These are phyloP conservation scores for Apophysomyces ossiformis DNA, from an alignment of 371 early-diverging fungal species.

Conservation along the genomic window DNA sequence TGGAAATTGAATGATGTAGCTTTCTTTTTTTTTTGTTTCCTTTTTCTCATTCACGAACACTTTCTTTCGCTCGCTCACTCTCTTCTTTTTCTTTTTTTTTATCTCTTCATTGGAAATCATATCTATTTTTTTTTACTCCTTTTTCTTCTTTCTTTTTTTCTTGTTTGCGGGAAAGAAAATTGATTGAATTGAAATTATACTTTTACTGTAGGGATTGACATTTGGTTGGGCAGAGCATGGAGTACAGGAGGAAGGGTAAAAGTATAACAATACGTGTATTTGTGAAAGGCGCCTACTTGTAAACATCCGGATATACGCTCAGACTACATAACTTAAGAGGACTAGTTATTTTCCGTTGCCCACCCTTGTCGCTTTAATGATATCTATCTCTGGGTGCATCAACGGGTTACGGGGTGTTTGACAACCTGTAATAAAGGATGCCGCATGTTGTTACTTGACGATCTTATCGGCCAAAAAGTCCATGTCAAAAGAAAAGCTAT, in stretches of 20 bases:
- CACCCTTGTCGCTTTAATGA: too few relatives aligned
- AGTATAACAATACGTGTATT: background rate
- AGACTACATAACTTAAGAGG: too few relatives aligned
- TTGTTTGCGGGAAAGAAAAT: background rate
- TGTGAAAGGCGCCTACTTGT: background rate
- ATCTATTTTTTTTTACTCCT: background rate
- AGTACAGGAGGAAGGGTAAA: background rate
- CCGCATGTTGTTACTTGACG: too few relatives aligned
- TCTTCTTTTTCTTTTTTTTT: background rate
- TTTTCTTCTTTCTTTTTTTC: background rate
- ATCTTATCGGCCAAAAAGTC: too few relatives aligned
- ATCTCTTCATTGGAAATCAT: background rate
- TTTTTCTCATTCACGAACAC: background rate
- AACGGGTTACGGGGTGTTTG: too few relatives aligned
- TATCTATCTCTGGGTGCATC: too few relatives aligned
- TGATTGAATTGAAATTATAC: background rate
- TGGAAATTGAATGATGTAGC: background rate
- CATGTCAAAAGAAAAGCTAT: too few relatives aligned
- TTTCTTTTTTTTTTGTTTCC: background rate
- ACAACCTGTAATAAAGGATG: too few relatives aligned
- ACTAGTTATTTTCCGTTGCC: too few relatives aligned
- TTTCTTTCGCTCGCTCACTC: conserved; percentile 2
- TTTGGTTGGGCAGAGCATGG: too few relatives aligned
- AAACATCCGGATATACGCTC: too few relatives aligned
- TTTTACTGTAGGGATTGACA: too few relatives aligned